phyloP scores from a whole-genome alignment of 192 early-diverging fungal species.

The Linnemannia schmuckeri region DNA sequence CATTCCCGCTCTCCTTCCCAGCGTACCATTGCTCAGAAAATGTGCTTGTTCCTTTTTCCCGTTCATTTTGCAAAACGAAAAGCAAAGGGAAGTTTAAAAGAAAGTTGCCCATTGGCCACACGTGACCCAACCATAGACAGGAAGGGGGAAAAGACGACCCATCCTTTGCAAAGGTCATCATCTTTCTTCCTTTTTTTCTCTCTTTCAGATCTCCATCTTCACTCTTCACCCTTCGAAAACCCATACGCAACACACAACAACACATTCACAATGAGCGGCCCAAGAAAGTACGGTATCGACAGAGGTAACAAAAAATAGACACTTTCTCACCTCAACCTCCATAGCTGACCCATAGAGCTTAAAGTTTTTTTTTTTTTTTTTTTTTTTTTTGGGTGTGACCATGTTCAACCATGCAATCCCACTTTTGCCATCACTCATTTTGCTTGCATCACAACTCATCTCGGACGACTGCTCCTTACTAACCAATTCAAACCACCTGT shows the following conservation, averaged over 20 bases:
- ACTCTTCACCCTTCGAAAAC: neutral
- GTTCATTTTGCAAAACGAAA: too few species aligned
- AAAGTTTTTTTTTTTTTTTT: slow-evolving; percentile 11
- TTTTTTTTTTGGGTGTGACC: slow-evolving; percentile 9
- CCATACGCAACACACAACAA: neutral
- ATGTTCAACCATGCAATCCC: neutral
- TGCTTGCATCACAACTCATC: neutral
- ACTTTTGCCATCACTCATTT: slow-evolving; percentile 10
- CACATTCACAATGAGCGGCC: slow-evolving; percentile 27
- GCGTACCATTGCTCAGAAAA: too few species aligned
- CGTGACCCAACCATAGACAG: neutral
- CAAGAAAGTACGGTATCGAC: slow-evolving; percentile 55
- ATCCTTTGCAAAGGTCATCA: slow-evolving; percentile 10
- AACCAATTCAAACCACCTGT: neutral
- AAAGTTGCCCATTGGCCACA: neutral
- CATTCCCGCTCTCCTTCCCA: too few species aligned
- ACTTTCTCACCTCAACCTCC: neutral
- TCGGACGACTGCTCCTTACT: neutral
- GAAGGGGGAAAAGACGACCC: neutral
- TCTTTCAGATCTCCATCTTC: slow-evolving; percentile 3
- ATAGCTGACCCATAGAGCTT: neutral
- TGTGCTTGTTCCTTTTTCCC: neutral
- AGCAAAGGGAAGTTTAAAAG: too few species aligned
- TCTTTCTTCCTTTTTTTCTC: neutral
- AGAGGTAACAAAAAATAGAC: slow-evolving; percentile 27